Evolutionary conservation across 768 basidiomycete species (phyloP), one percentile per base, ranked within the genome.

Genomic region (Psilocybe tampanensis): DNA sequence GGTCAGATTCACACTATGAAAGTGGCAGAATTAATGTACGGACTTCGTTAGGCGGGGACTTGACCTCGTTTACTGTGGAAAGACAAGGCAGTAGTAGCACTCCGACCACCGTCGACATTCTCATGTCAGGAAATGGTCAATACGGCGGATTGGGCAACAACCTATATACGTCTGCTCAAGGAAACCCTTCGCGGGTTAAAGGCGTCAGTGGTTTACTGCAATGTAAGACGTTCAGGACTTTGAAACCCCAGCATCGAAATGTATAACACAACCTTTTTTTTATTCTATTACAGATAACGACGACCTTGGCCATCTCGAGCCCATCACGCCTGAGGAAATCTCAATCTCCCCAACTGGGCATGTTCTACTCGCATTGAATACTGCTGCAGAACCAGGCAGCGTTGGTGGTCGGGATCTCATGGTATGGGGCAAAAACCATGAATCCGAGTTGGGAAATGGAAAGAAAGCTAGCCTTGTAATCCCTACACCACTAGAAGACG

Each of bases 111-210:
- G 64, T 72, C 11, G 81, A 83, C 44, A 51, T 94, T 2, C 79
- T 95, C 24, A 83, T 89, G 57, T 89, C 88, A 64, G 93, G 94
- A 2, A 91, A 92, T 66, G 94, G 94, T 1, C 86, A 92, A 66
- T 89, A 82, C 70, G 92, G 94, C 15, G 89, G 88, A 15, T 76
- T 93, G 11, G 91, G 90, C 2, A 89, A 83, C 47, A 81, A 81
- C 54, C 56, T 72, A 17, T 93, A 82, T 74, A 90, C 82, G 64
- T 92, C 82, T 55, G 85, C 86, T 0, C 90, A 90, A 64, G 80
- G 85, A 43, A 76, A 75, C 33, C 94, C 92, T 2, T 76, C 84
- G 0, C 85, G 86, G 54, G 88, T 89, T 2, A 94, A 86, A 72
- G 85, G 84, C 43, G 78, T 96, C 55, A 94, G 92, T 65, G 92